These are phyloP conservation scores for Globisporangium emineosum DNA, from an alignment of 352 stramenopile genomes.

Conservation along the genomic window DNA sequence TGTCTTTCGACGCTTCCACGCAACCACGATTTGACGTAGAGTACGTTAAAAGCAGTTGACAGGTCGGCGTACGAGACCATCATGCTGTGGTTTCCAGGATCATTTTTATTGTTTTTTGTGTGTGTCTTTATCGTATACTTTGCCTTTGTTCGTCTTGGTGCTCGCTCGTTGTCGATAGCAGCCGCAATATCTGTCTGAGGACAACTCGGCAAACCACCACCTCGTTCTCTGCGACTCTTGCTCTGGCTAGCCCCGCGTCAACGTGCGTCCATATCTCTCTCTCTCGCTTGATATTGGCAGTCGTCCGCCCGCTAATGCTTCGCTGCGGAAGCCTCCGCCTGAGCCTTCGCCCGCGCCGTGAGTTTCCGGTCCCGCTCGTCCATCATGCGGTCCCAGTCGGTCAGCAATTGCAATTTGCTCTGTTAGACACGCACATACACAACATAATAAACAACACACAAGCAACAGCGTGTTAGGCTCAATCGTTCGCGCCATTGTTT, in stretches of 20 bases:
- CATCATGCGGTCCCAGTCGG: constrained; percentile 82
- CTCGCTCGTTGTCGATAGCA: neutral
- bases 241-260: neutral
- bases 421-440: constrained; percentile 14
- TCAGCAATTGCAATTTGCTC: constrained; percentile 77
- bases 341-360: constrained; percentile 36
- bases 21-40: too few species aligned
- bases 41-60: too few species aligned
- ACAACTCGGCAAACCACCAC: neutral
- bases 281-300: neutral
- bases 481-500: neutral
- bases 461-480: neutral
- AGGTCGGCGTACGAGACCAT: too few species aligned
- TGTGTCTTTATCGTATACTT: neutral
- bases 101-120: neutral
- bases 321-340: constrained; percentile 12
- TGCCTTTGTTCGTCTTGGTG: neutral
- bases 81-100: neutral
- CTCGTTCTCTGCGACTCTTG: neutral
- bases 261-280: neutral
- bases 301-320: constrained; percentile 4
- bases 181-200: too few species aligned
- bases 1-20: too few species aligned
- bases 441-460: neutral
- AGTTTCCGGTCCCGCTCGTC: constrained; percentile 74